Evolutionary conservation across 148 eudicot genomes (phyloP).

Genomic region (Cornus kousa): DNA sequence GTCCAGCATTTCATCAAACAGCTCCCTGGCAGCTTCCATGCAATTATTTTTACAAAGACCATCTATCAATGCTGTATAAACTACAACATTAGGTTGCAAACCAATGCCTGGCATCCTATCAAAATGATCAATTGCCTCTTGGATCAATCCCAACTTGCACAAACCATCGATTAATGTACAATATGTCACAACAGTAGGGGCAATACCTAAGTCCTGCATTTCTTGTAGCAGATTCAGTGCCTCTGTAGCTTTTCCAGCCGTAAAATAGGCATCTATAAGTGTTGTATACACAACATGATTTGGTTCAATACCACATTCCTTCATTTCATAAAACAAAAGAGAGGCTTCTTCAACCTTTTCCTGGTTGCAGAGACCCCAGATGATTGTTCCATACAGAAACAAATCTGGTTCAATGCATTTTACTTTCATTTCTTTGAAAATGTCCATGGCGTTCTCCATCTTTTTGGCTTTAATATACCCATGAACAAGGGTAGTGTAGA

Average conservation of each 20-base stretch:
- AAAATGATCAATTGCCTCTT: constrained; percentile 62
- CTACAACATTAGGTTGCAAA: constrained; percentile 56
- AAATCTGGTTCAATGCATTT: constrained; percentile 51
- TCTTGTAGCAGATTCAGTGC: constrained; percentile 58
- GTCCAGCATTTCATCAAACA: constrained; percentile 69
- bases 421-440: constrained; percentile 53
- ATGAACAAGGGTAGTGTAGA: constrained; percentile 67
- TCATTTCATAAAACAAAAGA: constrained; percentile 58
- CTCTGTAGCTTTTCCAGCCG: constrained; percentile 44
- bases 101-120: constrained; percentile 44
- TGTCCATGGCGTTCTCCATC: constrained; percentile 49
- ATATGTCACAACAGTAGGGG: constrained; percentile 65
- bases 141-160: constrained; percentile 68
- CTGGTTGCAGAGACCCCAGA: constrained; percentile 74
- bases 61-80: constrained; percentile 76
- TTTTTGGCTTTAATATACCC: constrained; percentile 68
- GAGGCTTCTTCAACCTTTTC: constrained; percentile 68
- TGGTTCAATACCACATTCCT: constrained; percentile 44
- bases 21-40: constrained; percentile 52
- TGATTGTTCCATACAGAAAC: constrained; percentile 59
- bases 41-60: constrained; percentile 70
- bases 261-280: constrained; percentile 68
- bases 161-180: constrained; percentile 74
- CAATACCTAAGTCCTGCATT: constrained; percentile 54
- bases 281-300: constrained; percentile 60